Evolutionary conservation across 1,284 basidiomycete genomes (phyloP), one percentile per base, ranked within the genome.

Genomic region (Malassezia yamatoensis): DNA sequence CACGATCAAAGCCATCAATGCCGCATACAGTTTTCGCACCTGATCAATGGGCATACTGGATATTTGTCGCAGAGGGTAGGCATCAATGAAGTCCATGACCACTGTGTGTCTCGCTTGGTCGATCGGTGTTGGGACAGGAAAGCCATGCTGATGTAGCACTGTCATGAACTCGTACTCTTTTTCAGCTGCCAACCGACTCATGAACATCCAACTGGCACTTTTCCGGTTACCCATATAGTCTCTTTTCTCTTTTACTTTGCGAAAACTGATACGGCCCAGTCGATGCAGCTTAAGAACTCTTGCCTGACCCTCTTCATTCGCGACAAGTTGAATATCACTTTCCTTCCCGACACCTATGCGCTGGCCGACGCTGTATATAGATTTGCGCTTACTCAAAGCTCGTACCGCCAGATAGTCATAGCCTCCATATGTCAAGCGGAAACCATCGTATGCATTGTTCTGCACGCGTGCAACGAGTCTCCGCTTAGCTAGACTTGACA

Each of bases 161-260:
- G 94, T 94, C 90, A 99, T 94, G 75, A 96, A 99, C 0, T 89
- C 88, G 80, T 85, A 98, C 75, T 99, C 93, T 75, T 96, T 96
- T 77, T 93, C 85, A 5, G 93, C 93, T 10, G 90, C 86, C 44
- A 99, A 78, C 29, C 93, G 83, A 51, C 89, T 93, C 88, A 99
- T 90, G 78, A 96, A 98, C 91, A 98, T 96, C 93, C 93, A 99
- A 32, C 88, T 93, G 0, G 91, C 91, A 35, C 86, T 89, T 77
- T 90, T 90, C 37, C 93, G 82, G 76, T 93, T 94, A 32, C 90
- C 89, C 64, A 98, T 80, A 76, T 98, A 99, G 75, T 99, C 94
- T 62, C 93, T 81, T 76, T 98, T 98, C 66, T 86, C 83, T 77
- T 98, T 99, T 78, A 99, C 91, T 0, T 89, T 85, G 49, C 93